Percentiles rank a stretch among this genome's conserved stretches.
These are phyloP conservation scores for Populus hybrid DNA, from an alignment of 441 rosid genomes.

Conservation along the genomic window DNA sequence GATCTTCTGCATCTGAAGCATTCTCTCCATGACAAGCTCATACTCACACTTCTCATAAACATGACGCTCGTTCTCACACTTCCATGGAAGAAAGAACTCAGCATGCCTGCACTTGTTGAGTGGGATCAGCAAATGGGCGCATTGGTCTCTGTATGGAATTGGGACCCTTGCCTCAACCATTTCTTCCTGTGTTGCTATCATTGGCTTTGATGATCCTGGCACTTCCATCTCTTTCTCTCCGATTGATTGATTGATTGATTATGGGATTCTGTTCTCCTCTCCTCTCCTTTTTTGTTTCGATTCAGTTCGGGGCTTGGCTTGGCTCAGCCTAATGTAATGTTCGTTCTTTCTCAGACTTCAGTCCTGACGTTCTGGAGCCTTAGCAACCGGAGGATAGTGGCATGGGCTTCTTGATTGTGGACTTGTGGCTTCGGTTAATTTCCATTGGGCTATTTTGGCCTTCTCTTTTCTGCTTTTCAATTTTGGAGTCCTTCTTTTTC, in stretches of 20 bases:
- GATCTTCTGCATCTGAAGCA: conserved; percentile 98
- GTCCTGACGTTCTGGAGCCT: background rate
- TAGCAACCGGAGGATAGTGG: background rate
- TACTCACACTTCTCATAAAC: conserved; percentile 92
- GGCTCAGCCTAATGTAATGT: background rate
- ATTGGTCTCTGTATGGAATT: conserved; percentile 81
- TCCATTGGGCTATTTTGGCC: background rate
- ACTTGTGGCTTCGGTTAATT: background rate
- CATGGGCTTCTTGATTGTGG: background rate
- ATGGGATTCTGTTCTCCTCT: background rate
- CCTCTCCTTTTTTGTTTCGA: background rate
- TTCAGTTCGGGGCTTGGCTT: background rate
- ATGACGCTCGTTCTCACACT: conserved; percentile 92
- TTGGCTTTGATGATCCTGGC: conserved; percentile 87
- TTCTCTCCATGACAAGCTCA: conserved; percentile 96
- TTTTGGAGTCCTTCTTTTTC: background rate
- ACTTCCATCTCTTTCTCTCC: conserved; percentile 50
- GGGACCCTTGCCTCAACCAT: conserved; percentile 79
- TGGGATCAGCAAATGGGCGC: conserved; percentile 89
- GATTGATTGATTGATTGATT: background rate
- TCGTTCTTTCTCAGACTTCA: background rate
- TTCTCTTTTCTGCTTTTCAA: background rate
- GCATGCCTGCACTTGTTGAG: conserved; percentile 94
- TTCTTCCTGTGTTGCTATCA: conserved; percentile 92
- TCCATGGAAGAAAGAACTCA: conserved; percentile 94